A percentile compares a stretch with the other conserved stretches of the same genome.
Evolutionary conservation across 2,329 filamentous ascomycete species (phyloP).

Genomic region (Exophiala mesophila): DNA sequence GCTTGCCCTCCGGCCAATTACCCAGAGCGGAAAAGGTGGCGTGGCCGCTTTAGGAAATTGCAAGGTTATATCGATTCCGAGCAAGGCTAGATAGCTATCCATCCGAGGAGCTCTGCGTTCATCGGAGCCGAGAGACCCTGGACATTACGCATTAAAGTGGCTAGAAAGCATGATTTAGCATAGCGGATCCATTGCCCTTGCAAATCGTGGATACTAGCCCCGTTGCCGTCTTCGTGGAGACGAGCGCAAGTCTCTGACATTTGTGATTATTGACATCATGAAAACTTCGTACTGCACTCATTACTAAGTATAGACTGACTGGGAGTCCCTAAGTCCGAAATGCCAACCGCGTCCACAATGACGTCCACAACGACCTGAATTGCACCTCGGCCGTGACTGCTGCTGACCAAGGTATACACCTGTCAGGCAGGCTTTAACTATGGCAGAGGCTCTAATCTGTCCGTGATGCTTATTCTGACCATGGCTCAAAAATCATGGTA

Average conservation of each 20-base stretch:
- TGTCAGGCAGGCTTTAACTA: too few species aligned
- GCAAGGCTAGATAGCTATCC: background rate
- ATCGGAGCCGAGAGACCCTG: background rate
- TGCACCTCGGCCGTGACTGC: background rate
- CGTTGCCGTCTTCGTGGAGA: background rate
- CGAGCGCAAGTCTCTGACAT: background rate
- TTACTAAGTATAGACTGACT: background rate
- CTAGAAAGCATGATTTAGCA: background rate
- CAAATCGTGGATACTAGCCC: background rate
- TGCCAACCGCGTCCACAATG: background rate
- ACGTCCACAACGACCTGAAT: background rate
- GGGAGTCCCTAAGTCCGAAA: background rate
- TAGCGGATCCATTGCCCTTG: background rate
- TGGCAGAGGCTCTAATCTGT: too few species aligned
- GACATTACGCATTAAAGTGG: background rate
- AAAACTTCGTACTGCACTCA: background rate
- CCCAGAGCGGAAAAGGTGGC: background rate
- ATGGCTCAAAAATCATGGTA: too few species aligned
- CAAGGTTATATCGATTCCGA: background rate
- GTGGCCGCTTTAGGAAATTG: background rate
- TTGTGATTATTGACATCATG: background rate
- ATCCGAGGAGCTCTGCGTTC: background rate
- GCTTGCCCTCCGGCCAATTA: background rate
- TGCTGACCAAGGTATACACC: background rate
- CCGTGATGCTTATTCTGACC: too few species aligned